Evolutionary conservation across 1,284 basidiomycete species (phyloP).

Genomic region (Bjerkandera adusta): DNA sequence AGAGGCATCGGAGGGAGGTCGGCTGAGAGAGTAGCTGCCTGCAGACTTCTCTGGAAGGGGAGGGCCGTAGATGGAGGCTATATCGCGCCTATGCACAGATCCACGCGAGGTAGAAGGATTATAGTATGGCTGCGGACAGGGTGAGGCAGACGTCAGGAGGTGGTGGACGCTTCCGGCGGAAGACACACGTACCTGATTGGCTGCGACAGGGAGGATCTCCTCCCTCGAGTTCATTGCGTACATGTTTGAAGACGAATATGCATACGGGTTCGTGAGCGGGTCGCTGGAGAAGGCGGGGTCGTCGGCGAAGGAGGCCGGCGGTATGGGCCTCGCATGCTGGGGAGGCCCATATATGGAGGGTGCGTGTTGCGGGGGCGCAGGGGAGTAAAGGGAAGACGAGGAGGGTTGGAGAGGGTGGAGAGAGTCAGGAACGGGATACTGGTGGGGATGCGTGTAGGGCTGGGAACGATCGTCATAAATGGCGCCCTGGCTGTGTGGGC

Average conservation of each 20-base stretch:
- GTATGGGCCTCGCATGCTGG: constrained; percentile 12
- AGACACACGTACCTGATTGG: constrained; percentile 2
- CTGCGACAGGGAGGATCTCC: constrained; percentile 25
- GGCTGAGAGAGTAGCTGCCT: constrained; percentile 1
- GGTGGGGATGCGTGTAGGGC: constrained; percentile 9
- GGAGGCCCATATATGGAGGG: constrained; percentile 11
- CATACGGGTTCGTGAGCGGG: constrained; percentile 31
- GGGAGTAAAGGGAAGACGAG: constrained; percentile 12
- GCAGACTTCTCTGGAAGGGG: constrained; percentile 1
- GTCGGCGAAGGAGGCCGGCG: constrained; percentile 18
- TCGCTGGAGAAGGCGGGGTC: constrained; percentile 39
- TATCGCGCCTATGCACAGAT: constrained; percentile 1
- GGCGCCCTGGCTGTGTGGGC: constrained; percentile 3
- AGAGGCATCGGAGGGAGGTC: constrained; percentile 8
- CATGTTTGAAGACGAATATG: constrained; percentile 4
- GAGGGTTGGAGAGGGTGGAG: constrained; percentile 12
- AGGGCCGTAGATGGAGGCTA: constrained; percentile 11
- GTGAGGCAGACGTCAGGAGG: neutral
- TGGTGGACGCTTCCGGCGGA: neutral
- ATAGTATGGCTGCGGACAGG: constrained; percentile 2
- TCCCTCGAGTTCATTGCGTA: constrained; percentile 30
- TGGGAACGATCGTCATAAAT: constrained; percentile 7
- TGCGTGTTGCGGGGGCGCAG: constrained; percentile 15
- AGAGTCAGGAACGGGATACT: constrained; percentile 1
- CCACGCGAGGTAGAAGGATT: neutral